Conservation (phyloP, 257 asterid genomes). For the Solanum bulbocastanum region DNA sequence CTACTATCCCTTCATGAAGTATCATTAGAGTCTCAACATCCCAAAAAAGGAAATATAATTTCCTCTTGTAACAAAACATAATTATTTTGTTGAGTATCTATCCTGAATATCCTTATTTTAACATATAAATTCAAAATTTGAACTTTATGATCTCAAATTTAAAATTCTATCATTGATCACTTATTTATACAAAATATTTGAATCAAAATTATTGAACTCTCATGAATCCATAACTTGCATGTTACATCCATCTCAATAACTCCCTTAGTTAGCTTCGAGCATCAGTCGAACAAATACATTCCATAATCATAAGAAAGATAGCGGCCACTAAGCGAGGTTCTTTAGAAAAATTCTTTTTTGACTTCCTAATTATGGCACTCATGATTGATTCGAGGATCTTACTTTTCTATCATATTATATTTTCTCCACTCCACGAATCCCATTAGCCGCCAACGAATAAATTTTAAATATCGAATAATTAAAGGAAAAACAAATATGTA, state of each 20-base stretch:
- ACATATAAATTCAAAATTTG: too few relatives aligned
- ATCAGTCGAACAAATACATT: too few relatives aligned
- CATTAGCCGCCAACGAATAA: accelerated
- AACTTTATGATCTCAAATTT: accelerated
- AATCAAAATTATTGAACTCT: background rate
- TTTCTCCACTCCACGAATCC: accelerated
- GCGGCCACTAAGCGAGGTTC: background rate
- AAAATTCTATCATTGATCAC: too few relatives aligned
- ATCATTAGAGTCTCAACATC: background rate
- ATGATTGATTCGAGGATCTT: background rate
- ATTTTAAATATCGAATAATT: background rate
- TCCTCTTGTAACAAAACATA: background rate
- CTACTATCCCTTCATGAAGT: too few relatives aligned
- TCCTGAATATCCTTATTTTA: background rate
- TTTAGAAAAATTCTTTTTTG: accelerated
- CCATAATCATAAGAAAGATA: background rate
- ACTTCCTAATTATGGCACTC: background rate
- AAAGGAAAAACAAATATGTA: background rate
- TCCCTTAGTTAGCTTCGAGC: background rate
- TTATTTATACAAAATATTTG: background rate
- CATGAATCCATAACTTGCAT: background rate
- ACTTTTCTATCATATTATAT: background rate
- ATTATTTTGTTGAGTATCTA: background rate
- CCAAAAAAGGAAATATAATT: background rate
- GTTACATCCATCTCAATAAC: too few relatives aligned